Evolutionary conservation across 208 protist species (phyloP), one percentile per base, ranked within the genome.

Genomic region (Leishmania lainsoni): DNA sequence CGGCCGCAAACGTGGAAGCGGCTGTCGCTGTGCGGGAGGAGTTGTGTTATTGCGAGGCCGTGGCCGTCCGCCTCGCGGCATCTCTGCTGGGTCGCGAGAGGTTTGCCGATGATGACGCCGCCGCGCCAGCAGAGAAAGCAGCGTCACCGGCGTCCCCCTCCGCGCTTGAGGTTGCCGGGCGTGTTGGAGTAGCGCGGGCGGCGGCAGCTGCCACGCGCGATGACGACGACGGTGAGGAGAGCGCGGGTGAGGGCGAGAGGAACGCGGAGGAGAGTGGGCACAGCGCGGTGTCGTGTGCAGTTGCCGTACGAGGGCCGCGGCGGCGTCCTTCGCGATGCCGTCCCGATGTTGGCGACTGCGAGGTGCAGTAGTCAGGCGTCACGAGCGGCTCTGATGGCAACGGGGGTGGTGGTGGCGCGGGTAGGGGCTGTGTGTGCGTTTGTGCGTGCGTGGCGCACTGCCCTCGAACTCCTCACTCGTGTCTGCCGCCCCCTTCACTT

Each of bases 41-140:
- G 83, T 73, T 96, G 66, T 32, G 78, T 29, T 94, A 93, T 85
- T 95, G 93, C 78, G 89, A 94, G 83, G 84, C 86, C 0, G 76
- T 85, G 14, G 82, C 85, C 9, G 84, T 91, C 75, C 84, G 73
- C n/a, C 77, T 88, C 16, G 75, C 80, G 45, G 78, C 85, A 5
- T 59, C 61, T 22, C 76, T 84, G 59, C 63, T 86, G 10, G 78
- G 59, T 9, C 45, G 56, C 63, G 42, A 79, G 63, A n/a, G 12
- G 45, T 45, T 17, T 59, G 32, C 71, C n/a, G 49, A 26, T 35
- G 49, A 75, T 10, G 49, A 52, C 49, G 48, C 29, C 68, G 26
- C 39, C 68, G 35, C 68, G 4, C 35, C 42, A 26, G n/a, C 68
- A n/a, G n/a, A 72, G 68, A 29, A 52, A 29, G 39, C 68, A 17